Base-by-base conservation (phyloP, 495 filamentous ascomycete genomes). In the Lophiotrema nucula region DNA sequence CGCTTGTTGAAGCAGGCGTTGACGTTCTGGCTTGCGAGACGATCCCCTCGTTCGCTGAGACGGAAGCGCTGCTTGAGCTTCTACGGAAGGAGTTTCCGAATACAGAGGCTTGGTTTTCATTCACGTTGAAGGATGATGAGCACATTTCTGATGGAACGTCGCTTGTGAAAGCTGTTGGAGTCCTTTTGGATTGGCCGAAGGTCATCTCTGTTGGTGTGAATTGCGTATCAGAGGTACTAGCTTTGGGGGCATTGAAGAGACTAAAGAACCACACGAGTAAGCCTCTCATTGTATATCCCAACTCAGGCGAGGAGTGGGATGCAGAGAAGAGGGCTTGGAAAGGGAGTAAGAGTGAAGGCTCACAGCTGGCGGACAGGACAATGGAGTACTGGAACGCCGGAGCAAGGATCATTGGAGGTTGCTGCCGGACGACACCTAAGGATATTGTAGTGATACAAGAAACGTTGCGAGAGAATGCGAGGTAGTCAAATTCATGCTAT, bases 1-100 rank as follows among this genome's bases (percentile, higher is more conserved):
- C 68, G 4, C 35, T 73, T 8, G 16, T 73, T 5, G 58, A 64
- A 22, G 61, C 61, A 5, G 71, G 65, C 41, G 60, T 63, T 8
- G 66, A 71, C 48, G 4, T 70, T n/a, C 58, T 73, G 10, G 69
- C 70, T 2, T 51, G 55, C 35, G 71, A 73, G 48, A 73, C 69
- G 2, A 60, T 71, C 19, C 71, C 71, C 5, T 60, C 58, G 11
- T 18, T 63, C 16, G 21, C 48, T 18, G 71, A 72, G 47, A 53
- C 59, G 8, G n/a, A 47, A 23, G 68, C 61, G 1, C 26, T 73
- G 2, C 10, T 62, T 13, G 27, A 39, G 16, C 22, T 73, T 5
- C 51, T 73, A 12, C 5, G 28, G 4, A 26, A 31, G 3, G 70
- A 70, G 33, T 70, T 68, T 26, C 62, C 68, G 4, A 28, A 33